These are phyloP conservation scores for Jimgerdemannia flammicorona DNA, from an alignment of 192 early-diverging fungal genomes.

Conservation along the genomic window DNA sequence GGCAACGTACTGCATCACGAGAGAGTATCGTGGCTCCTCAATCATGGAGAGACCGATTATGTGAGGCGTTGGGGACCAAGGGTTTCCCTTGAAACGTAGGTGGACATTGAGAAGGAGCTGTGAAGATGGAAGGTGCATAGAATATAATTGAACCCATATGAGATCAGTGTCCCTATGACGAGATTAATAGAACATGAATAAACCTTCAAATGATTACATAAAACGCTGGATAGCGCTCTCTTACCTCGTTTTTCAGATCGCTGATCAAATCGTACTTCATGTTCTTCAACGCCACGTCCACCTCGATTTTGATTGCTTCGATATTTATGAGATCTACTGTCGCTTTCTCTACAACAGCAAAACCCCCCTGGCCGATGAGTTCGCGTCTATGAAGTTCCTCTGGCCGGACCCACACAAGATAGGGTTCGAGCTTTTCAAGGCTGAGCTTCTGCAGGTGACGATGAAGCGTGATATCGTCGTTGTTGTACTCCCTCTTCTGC, in stretches of 20 bases:
- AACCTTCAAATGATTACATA: too few species aligned
- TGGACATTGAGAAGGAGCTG: background rate
- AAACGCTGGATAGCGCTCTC: too few species aligned
- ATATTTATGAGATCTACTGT: background rate
- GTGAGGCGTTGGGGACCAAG: background rate
- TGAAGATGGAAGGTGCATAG: background rate
- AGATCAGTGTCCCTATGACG: background rate
- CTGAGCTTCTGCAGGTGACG: background rate
- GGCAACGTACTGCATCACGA: background rate
- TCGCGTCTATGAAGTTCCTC: background rate
- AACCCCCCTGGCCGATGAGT: background rate
- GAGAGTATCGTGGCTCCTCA: background rate
- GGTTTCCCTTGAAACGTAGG: background rate
- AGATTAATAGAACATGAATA: background rate
- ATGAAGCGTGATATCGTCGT: too few species aligned
- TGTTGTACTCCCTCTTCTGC: too few species aligned
- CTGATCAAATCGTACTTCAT: background rate
- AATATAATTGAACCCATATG: too few species aligned
- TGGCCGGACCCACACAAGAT: background rate
- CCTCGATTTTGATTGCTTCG: background rate
- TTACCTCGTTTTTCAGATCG: background rate
- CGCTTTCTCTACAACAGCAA: background rate
- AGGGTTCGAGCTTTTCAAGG: background rate
- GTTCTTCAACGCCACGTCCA: background rate
- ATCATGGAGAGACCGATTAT: background rate